Evolutionary conservation across 2,329 filamentous ascomycete genomes (phyloP).

Genomic region (Xylariales sp.): DNA sequence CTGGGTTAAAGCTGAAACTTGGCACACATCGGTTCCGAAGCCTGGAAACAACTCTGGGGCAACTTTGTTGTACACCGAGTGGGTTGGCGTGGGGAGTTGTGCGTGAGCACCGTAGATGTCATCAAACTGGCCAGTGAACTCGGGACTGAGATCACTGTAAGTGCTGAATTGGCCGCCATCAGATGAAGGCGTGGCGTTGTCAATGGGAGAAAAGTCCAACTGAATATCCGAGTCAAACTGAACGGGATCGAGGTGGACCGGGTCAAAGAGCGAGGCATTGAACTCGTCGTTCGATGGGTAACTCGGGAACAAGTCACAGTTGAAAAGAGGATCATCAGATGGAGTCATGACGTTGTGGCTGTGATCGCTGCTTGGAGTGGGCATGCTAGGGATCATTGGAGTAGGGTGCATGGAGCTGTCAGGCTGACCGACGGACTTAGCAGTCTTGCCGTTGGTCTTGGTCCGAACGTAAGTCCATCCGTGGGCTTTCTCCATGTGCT

Average conservation of each 20-base stretch:
- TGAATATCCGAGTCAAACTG: constrained; percentile 34
- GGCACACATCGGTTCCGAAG: constrained; percentile 33
- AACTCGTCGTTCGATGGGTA: constrained; percentile 47
- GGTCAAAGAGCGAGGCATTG: constrained; percentile 30
- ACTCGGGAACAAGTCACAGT: constrained; percentile 40
- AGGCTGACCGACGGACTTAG: constrained; percentile 29
- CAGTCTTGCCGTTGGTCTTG: constrained; percentile 74
- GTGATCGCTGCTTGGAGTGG: constrained; percentile 57
- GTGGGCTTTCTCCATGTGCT: constrained; percentile 98
- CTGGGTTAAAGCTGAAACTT: constrained; percentile 29
- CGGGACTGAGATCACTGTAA: constrained; percentile 55
- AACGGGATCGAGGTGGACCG: no score
- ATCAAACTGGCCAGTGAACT: constrained; percentile 58
- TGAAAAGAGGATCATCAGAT: constrained; percentile 34
- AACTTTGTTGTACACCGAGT: constrained; percentile 39
- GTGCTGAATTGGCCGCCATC: constrained; percentile 47
- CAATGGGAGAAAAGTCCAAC: constrained; percentile 38
- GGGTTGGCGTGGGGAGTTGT: constrained; percentile 49
- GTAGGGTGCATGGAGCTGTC: constrained; percentile 46
- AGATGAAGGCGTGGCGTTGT: constrained; percentile 47
- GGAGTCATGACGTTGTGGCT: constrained; percentile 54
- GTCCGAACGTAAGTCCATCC: constrained; percentile 87
- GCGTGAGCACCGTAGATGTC: constrained; percentile 58
- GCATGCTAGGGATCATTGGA: constrained; percentile 57
- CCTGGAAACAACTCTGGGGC: constrained; percentile 37